phyloP scores from a whole-genome alignment of 106 monocot species.

The Dactylorhiza incarnata region DNA sequence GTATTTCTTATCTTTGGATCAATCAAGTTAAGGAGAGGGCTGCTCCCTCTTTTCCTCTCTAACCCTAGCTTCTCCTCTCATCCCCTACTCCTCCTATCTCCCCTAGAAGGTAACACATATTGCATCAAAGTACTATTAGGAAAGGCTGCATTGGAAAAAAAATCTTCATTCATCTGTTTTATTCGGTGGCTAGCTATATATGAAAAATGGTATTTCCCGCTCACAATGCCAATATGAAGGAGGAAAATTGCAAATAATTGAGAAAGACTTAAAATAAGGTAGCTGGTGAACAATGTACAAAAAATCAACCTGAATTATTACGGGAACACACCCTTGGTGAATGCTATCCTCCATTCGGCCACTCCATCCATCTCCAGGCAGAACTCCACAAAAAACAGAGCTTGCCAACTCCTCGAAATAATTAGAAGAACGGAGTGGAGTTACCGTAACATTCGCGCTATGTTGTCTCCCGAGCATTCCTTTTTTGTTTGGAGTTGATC shows the following conservation, averaged over 20 bases:
- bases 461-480: slow-evolving; percentile 82
- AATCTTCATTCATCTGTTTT: too few species aligned
- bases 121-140: too few species aligned
- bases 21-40: too few species aligned
- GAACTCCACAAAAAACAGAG: slow-evolving; percentile 90
- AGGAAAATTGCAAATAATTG: not conserved
- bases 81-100: too few species aligned
- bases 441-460: slow-evolving; percentile 56
- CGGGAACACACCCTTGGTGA: slow-evolving; percentile 83
- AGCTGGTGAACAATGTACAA: not conserved
- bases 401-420: slow-evolving; percentile 60
- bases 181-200: too few species aligned
- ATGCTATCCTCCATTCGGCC: slow-evolving; percentile 93
- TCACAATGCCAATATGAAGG: not conserved
- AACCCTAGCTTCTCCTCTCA: too few species aligned
- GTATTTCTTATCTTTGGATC: too few species aligned
- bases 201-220: too few species aligned
- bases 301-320: slow-evolving; percentile 80
- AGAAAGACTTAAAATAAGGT: not conserved
- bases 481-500: slow-evolving; percentile 75
- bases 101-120: too few species aligned
- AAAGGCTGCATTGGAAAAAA: too few species aligned
- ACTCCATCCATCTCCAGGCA: slow-evolving; percentile 96
- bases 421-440: slow-evolving; percentile 39
- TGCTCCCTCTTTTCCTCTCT: too few species aligned